Evolutionary conservation across 2,329 filamentous ascomycete genomes (phyloP), one percentile per base, ranked within the genome.

Genomic region (Phoma sp.): DNA sequence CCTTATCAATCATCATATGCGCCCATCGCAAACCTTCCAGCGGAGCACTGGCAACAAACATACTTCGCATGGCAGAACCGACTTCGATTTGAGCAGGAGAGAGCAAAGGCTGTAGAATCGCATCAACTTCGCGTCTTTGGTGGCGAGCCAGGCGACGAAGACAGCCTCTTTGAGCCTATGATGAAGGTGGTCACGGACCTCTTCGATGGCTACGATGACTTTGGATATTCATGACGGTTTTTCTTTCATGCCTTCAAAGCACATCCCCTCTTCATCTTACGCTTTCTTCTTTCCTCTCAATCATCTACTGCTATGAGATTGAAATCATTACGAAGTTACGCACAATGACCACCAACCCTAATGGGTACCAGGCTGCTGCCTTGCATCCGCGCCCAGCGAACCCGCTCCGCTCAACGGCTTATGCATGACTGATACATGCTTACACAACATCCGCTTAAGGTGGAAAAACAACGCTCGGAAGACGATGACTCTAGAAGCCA

Each of bases 171-270:
- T 45, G 77, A 75, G 45, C 73, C 75, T 2, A 80, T 80, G 78
- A 62, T 80, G 55, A 76, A 77, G 64, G 78, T 80, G 9, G 77
- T 80, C 18, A 75, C 76, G 47, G 72, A 75, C 57, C 69, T 80
- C 11, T 80, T 80, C 59, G 70, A 78, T 51, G 77, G 76, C 29
- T 64, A 69, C 48, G 72, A 75, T 55, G 78, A 80, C 62, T 80
- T 78, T 54, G 72, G 77, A 46, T 75, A 78, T 58, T 71, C 74
- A 36, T 78, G 67, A 72, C 55, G 47, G 43, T 50, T 47, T 46
- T 23, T 18, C 25, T 39, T 50, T 33, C 47, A 46, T 36, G 32
- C 25, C 6, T 23, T 45, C 25, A 42, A 38, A 50, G 46, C 52
- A 33, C 41, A 47, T 47, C 57, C 35, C 52, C 37, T 14, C 52